Base-by-base conservation (phyloP, 179 eudicot genomes). In the Silene vulgaris region DNA sequence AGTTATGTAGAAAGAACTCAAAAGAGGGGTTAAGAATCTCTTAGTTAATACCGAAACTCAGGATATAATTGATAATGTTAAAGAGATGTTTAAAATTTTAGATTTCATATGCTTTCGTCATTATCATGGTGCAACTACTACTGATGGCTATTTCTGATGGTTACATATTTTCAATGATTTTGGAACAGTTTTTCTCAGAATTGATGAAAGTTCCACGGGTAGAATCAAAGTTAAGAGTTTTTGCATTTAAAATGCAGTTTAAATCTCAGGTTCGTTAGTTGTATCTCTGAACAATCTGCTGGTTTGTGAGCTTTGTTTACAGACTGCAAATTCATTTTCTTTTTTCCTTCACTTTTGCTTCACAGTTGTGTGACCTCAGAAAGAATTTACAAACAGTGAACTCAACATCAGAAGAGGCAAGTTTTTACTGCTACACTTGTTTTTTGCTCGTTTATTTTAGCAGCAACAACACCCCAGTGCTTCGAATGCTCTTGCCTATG, bases 131-230 rank as follows among this genome's bases (percentile, higher is more conserved):
- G 30, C 65, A 28, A 59, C 45, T 28, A 35, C 37, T 30, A 8
- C 17, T 7, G 28, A 19, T 19, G 14, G 4, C 8, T 0, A 21
- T 37, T 23, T 17, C 43, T 77, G 65, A 52, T 62, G n/a, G 28
- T 74, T 69, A 8, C 4, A 57, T 37, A 64, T 23, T 74, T 61
- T 29, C 52, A 35, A 64, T 64, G 23, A 4, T 72, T 72, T 68
- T 74, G 37, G 26, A 59, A 69, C 86, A 93, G 98, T 93, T 93
- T 83, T 91, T 93, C 85, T 76, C 91, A 80, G 98, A 93, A 87
- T 78, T 93, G 80, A 91, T 93, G 98, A 89, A 90, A 86, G 91
- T 93, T 23, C 98, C 98, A 61, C 83, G 98, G 62, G 85, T 88
- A 75, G 97, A 91, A 72, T 83, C 90, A 43, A 93, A 93, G 86